Percentiles rank a stretch among this genome's conserved stretches.
Evolutionary conservation across 2,329 filamentous ascomycete genomes (phyloP).

Genomic region (Aspergillus felis): DNA sequence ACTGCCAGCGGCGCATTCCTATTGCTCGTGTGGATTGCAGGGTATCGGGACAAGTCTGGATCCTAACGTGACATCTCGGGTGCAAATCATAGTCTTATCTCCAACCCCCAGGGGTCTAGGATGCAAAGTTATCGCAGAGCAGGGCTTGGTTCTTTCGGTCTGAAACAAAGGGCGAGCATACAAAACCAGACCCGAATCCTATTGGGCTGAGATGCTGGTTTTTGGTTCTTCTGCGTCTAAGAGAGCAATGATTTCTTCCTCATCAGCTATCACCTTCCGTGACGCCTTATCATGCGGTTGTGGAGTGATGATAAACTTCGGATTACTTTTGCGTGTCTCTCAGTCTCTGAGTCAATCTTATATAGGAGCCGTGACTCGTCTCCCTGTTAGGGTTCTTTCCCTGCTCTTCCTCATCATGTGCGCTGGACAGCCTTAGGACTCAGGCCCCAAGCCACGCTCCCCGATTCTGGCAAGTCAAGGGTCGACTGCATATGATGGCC

Average conservation of each 20-base stretch:
- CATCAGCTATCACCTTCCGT: slow-evolving; percentile 14
- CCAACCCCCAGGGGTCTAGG: neutral
- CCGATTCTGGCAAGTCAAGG: neutral
- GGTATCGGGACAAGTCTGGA: neutral
- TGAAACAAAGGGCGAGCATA: neutral
- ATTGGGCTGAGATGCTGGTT: slow-evolving; percentile 1
- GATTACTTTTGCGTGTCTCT: neutral
- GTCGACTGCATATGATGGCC: neutral
- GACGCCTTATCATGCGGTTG: slow-evolving; percentile 23
- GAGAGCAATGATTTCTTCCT: too few species aligned
- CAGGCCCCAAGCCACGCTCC: neutral
- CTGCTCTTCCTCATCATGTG: neutral
- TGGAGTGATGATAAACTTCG: slow-evolving; percentile 18
- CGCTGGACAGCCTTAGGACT: neutral
- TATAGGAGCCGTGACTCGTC: neutral
- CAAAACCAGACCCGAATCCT: slow-evolving; percentile 7
- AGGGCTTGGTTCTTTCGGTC: neutral
- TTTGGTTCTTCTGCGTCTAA: too few species aligned
- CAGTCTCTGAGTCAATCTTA: neutral
- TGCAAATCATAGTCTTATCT: neutral
- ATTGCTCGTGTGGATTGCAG: neutral
- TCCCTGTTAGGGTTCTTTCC: neutral
- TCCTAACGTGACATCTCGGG: neutral
- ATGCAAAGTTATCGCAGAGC: neutral
- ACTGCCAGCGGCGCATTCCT: neutral